Conservation (phyloP, 257 asterid species). For the Solanum appendiculatum region DNA sequence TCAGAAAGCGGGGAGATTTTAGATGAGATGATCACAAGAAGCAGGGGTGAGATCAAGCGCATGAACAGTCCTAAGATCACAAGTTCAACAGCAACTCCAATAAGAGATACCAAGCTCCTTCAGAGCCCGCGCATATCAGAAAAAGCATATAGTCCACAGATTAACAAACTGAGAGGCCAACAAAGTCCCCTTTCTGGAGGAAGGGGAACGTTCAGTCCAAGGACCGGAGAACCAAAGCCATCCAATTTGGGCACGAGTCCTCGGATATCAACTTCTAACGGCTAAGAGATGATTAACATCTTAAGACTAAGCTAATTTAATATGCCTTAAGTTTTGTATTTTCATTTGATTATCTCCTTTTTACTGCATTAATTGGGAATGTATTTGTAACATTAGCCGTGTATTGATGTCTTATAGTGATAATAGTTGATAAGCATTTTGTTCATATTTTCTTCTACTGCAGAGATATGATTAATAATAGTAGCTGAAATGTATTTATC, state of each 20-base stretch:
- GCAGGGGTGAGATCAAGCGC: slow-evolving; percentile 79
- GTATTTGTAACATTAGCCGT: background rate
- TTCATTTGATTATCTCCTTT: background rate
- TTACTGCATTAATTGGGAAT: background rate
- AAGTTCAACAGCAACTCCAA: slow-evolving; percentile 57
- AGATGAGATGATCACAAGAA: slow-evolving; percentile 72
- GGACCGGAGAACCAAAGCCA: slow-evolving; percentile 30
- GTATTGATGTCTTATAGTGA: background rate
- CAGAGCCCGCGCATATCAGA: slow-evolving; percentile 61
- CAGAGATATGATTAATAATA: background rate
- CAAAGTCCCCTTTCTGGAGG: slow-evolving; percentile 21
- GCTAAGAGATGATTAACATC: background rate
- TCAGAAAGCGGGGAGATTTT: slow-evolving; percentile 65
- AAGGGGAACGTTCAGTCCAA: slow-evolving; percentile 44
- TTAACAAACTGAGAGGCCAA: slow-evolving; percentile 45
- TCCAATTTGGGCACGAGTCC: slow-evolving; percentile 55
- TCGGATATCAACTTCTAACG: slow-evolving; percentile 12
- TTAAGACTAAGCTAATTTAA: background rate
- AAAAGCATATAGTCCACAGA: slow-evolving; percentile 47
- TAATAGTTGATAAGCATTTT: background rate
- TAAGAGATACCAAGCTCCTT: slow-evolving; percentile 32
- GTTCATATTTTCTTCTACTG: background rate
- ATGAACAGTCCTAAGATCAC: slow-evolving; percentile 47
- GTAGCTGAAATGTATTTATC: background rate
- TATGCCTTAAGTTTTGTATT: background rate